Conservation (phyloP, 2,329 filamentous ascomycete species). For the Nothomitra cinnamomea region DNA sequence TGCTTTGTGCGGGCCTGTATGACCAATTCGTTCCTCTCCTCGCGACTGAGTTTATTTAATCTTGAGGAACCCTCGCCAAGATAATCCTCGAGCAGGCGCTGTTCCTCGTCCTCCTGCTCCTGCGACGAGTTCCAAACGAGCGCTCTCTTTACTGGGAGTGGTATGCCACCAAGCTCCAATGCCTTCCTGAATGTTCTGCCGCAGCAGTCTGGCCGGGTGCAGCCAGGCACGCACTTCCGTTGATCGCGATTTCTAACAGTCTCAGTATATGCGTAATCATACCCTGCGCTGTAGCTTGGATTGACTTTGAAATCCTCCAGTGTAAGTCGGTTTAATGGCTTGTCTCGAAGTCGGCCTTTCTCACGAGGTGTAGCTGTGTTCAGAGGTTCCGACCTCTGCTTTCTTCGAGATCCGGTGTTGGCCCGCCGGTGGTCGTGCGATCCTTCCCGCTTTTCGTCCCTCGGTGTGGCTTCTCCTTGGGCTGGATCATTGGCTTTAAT, state of each 20-base stretch:
- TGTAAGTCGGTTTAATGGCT: slow-evolving; percentile 38
- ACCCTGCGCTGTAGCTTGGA: slow-evolving; percentile 50
- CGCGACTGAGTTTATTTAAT: slow-evolving; percentile 33
- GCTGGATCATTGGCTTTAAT: neutral
- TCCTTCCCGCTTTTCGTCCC: slow-evolving; percentile 6
- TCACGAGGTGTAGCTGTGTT: slow-evolving; percentile 10
- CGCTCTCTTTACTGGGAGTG: slow-evolving; percentile 20
- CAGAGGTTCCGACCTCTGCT: slow-evolving; percentile 5
- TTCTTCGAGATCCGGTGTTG: slow-evolving; percentile 1
- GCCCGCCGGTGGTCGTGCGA: neutral
- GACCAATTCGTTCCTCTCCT: slow-evolving; percentile 49
- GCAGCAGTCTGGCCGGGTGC: slow-evolving; percentile 60
- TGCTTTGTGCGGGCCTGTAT: slow-evolving; percentile 58
- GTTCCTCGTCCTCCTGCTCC: slow-evolving; percentile 23
- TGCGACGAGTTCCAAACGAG: slow-evolving; percentile 12
- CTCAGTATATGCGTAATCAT: slow-evolving; percentile 56
- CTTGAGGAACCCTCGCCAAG: slow-evolving; percentile 22
- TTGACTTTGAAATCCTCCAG: slow-evolving; percentile 73
- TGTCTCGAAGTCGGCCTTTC: slow-evolving; percentile 36
- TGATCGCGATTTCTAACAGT: slow-evolving; percentile 55
- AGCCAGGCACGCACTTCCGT: slow-evolving; percentile 55
- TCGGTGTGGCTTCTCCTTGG: neutral
- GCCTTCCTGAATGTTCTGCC: slow-evolving; percentile 30
- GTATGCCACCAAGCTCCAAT: slow-evolving; percentile 17
- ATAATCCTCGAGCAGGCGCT: slow-evolving; percentile 36